Conservation (phyloP, 2,329 filamentous ascomycete species). For the Onygena corvina region DNA sequence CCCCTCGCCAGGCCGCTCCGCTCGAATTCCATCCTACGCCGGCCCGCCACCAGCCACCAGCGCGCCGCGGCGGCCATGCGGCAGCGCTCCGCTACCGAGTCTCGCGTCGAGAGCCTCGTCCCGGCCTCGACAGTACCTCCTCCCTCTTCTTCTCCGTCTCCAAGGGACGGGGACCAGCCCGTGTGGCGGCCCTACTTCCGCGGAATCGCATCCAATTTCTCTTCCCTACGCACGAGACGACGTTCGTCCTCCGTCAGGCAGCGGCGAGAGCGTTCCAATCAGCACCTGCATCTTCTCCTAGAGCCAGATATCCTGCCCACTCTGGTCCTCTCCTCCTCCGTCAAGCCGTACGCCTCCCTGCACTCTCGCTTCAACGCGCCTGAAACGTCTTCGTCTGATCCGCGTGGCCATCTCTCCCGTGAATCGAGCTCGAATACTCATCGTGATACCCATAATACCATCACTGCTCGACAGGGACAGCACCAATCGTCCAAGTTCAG, state of each 20-base stretch:
- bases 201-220: constrained; percentile 21
- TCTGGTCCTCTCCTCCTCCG: constrained; percentile 36
- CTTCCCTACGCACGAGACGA: constrained; percentile 23
- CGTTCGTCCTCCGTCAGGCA: constrained; percentile 28
- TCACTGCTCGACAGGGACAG: no score
- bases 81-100: constrained; percentile 28
- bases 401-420: not conserved
- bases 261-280: constrained; percentile 20
- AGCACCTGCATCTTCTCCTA: constrained; percentile 35
- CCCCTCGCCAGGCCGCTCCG: constrained; percentile 27
- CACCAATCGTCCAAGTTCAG: no score
- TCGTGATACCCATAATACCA: no score
- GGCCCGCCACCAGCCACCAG: constrained; percentile 53
- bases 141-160: constrained; percentile 16
- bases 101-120: constrained; percentile 1
- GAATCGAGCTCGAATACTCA: not conserved
- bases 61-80: constrained; percentile 44
- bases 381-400: not conserved
- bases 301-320: constrained; percentile 36
- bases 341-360: constrained; percentile 18
- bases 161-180: constrained; percentile 11
- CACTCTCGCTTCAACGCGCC: not conserved
- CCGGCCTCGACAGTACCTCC: not conserved
- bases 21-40: constrained; percentile 40
- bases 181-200: constrained; percentile 32